A percentile compares a stretch with the other conserved stretches of the same genome.
Conservation (phyloP, 495 filamentous ascomycete species). For the Darksidea phi region DNA sequence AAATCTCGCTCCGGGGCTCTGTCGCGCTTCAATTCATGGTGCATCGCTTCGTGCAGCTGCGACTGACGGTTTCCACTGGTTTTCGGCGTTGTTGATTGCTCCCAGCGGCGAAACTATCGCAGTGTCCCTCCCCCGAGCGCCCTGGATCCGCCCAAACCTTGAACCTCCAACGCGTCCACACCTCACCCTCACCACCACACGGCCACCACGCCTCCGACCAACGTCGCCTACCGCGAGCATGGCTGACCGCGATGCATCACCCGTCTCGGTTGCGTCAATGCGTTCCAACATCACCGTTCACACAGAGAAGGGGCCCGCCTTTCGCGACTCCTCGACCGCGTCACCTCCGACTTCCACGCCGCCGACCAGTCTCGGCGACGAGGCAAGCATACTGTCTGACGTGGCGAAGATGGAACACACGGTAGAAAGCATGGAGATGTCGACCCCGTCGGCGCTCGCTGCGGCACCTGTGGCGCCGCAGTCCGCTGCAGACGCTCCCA, state of each 20-base stretch:
- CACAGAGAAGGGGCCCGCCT: conserved; percentile 5
- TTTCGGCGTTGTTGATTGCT: conserved; percentile 8
- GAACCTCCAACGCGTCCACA: conserved; percentile 18
- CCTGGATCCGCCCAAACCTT: conserved; percentile 11
- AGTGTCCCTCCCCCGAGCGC: conserved; percentile 20
- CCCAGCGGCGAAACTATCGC: conserved; percentile 27
- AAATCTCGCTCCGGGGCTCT: conserved; percentile 12
- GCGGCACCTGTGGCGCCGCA: conserved; percentile 15
- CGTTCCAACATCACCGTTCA: conserved; percentile 21
- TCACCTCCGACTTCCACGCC: conserved; percentile 38
- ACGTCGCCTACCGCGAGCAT: conserved; percentile 7
- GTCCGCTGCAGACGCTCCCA: conserved; percentile 17
- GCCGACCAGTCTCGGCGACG: conserved; percentile 40
- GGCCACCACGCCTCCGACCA: neutral
- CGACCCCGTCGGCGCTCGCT: neutral
- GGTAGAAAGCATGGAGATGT: conserved; percentile 2
- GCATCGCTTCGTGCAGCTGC: conserved; percentile 16
- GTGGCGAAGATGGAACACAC: conserved; percentile 22
- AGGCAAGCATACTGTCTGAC: conserved; percentile 35
- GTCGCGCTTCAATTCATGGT: conserved; percentile 21
- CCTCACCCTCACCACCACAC: conserved; percentile 13
- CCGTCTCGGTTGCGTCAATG: conserved; percentile 26
- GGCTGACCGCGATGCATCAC: conserved; percentile 27
- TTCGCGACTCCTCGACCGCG: conserved; percentile 28
- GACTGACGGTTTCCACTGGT: neutral